phyloP scores from a whole-genome alignment of 371 early-diverging fungal species.

The Nematocida ironsii region DNA sequence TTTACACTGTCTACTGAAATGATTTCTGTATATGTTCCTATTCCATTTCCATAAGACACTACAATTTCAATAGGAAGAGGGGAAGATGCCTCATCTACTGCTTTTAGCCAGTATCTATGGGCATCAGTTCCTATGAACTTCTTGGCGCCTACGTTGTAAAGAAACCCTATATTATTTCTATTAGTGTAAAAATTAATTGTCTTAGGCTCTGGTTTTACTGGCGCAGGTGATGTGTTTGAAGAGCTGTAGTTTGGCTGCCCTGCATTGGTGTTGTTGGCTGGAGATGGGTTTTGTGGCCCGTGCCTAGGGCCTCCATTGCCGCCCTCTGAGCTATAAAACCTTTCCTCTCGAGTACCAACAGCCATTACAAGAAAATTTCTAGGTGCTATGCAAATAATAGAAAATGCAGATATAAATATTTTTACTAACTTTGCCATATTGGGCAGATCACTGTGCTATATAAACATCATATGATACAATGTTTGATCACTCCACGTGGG shows the following conservation, averaged over 20 bases:
- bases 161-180: conserved; percentile 22
- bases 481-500: neutral
- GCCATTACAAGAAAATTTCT: too few species aligned
- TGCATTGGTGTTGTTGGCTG: neutral
- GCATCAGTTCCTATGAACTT: conserved; percentile 32
- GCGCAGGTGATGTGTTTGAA: neutral
- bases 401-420: too few species aligned
- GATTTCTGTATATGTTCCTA: conserved; percentile 8
- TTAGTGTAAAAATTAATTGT: neutral
- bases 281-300: neutral
- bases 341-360: too few species aligned
- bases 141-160: conserved; percentile 39
- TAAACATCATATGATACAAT: conserved; percentile 26
- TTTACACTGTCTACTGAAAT: neutral
- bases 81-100: neutral
- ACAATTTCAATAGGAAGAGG: conserved; percentile 16
- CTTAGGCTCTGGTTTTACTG: neutral
- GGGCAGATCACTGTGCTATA: neutral
- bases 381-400: too few species aligned
- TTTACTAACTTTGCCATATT: too few species aligned
- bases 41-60: neutral
- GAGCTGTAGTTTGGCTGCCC: neutral
- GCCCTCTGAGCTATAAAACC: too few species aligned
- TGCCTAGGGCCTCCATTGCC: too few species aligned
- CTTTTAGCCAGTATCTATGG: neutral